Conservation (phyloP, 495 filamentous ascomycete genomes). For the Aspergillus ellipticus region DNA sequence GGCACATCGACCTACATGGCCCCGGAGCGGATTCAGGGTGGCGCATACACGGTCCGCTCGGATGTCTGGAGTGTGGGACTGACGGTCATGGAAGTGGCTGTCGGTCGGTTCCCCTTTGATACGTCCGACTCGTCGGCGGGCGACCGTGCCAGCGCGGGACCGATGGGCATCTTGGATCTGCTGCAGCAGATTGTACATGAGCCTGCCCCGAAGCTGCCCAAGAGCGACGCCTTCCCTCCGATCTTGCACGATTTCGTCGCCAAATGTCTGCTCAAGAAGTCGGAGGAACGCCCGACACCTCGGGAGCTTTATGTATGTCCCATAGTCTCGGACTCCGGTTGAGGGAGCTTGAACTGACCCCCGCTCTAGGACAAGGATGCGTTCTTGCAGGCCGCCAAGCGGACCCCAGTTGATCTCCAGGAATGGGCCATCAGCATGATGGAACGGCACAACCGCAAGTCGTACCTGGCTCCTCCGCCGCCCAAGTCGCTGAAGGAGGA, state of each 20-base stretch:
- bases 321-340: constrained; percentile 7
- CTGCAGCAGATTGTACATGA: constrained; percentile 98
- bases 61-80: constrained; percentile 99
- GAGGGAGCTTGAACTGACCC: constrained; percentile 13
- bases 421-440: constrained; percentile 89
- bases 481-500: constrained; percentile 45
- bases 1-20: constrained; percentile 99
- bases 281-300: constrained; percentile 84
- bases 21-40: constrained; percentile 93
- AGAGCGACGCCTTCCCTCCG: constrained; percentile 92
- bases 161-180: constrained; percentile 92
- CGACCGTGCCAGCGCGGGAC: constrained; percentile 63
- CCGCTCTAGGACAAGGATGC: constrained; percentile 71
- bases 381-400: constrained; percentile 91
- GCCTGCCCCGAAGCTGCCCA: constrained; percentile 85
- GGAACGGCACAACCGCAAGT: constrained; percentile 87
- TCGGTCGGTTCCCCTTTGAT: constrained; percentile 93
- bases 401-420: constrained; percentile 85
- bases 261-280: constrained; percentile 86
- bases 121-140: constrained; percentile 69
- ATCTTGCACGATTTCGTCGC: constrained; percentile 96
- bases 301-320: constrained; percentile 65
- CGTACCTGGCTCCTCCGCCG: constrained; percentile 68
- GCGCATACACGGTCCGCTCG: constrained; percentile 94
- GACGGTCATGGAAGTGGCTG: constrained; percentile 92